phyloP scores from a whole-genome alignment of 495 filamentous ascomycete species.

The Gamarada debralockiae region DNA sequence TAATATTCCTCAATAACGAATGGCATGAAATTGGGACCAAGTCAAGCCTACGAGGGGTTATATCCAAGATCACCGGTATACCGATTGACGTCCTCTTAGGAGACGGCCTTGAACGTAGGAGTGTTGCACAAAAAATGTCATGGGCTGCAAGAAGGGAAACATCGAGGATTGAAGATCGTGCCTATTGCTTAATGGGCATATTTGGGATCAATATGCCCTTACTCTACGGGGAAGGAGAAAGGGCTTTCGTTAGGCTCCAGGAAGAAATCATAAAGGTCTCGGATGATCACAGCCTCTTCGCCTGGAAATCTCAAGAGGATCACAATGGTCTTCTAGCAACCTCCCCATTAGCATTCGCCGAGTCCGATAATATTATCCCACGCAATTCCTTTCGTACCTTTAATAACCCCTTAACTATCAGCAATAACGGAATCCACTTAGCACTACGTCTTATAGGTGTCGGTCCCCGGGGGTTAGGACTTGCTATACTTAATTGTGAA shows the following conservation, averaged over 20 bases:
- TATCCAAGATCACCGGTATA: not conserved
- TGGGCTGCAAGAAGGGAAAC: no score
- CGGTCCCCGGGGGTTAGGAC: not conserved
- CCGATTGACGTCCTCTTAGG: not conserved
- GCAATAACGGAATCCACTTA: not conserved
- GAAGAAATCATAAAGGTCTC: constrained; percentile 8
- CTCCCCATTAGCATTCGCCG: not conserved
- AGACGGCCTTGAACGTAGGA: not conserved
- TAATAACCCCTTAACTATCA: constrained; percentile 1
- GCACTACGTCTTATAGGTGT: not conserved
- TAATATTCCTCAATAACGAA: constrained; percentile 22
- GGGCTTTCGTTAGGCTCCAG: constrained; percentile 20
- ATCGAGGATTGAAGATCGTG: not conserved
- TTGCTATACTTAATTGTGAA: not conserved
- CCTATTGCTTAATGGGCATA: not conserved
- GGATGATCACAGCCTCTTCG: not conserved
- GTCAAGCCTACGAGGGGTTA: not conserved
- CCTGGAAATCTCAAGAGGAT: constrained; percentile 3
- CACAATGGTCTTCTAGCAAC: not conserved
- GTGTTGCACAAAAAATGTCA: no score
- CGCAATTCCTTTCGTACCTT: not conserved
- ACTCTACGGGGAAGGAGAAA: not conserved
- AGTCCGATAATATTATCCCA: not conserved
- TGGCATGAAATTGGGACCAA: constrained; percentile 4
- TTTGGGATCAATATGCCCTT: constrained; percentile 2